These are phyloP conservation scores for Candolleomyces aberdarensis DNA, from an alignment of 768 basidiomycete species.

Conservation along the genomic window DNA sequence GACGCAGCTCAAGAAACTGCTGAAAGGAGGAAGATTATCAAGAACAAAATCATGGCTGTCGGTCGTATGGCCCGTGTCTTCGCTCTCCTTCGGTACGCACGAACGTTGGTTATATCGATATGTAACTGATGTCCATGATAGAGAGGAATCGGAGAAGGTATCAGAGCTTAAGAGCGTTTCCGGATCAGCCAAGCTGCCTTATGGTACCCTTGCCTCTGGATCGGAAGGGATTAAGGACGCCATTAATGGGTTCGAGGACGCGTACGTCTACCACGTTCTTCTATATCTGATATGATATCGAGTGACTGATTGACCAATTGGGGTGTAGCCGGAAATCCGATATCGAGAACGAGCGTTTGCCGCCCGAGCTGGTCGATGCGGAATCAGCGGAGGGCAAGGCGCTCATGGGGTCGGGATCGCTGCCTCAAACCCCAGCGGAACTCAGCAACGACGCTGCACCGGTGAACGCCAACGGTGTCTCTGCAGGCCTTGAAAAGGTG, in stretches of 20 bases:
- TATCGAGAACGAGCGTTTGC: slow-evolving; percentile 98
- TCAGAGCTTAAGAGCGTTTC: slow-evolving; percentile 94
- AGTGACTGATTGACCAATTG: too few relatives aligned
- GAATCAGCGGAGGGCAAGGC: slow-evolving; percentile 69
- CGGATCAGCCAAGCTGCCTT: slow-evolving; percentile 75
- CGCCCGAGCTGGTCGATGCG: slow-evolving; percentile 90
- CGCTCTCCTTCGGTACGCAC: slow-evolving; percentile 82
- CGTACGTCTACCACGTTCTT: slow-evolving; percentile 53
- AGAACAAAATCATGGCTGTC: slow-evolving; percentile 98
- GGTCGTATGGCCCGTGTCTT: slow-evolving; percentile 97
- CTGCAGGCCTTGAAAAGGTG: slow-evolving; percentile 40
- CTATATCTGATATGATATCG: background rate
- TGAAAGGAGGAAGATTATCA: slow-evolving; percentile 89
- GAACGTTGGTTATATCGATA: background rate
- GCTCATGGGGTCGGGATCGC: slow-evolving; percentile 35
- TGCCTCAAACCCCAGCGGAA: slow-evolving; percentile 57
- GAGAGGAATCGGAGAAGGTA: slow-evolving; percentile 97
- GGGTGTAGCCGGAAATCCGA: slow-evolving; percentile 82
- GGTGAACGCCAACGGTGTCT: slow-evolving; percentile 43
- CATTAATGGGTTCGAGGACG: slow-evolving; percentile 92
- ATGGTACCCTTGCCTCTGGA: slow-evolving; percentile 80
- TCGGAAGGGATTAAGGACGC: slow-evolving; percentile 94
- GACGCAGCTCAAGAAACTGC: slow-evolving; percentile 45
- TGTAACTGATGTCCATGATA: slow-evolving; percentile 22
- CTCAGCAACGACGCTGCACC: slow-evolving; percentile 37